Base-by-base conservation (phyloP, 2,329 filamentous ascomycete genomes). In the Cercospora sp. region DNA sequence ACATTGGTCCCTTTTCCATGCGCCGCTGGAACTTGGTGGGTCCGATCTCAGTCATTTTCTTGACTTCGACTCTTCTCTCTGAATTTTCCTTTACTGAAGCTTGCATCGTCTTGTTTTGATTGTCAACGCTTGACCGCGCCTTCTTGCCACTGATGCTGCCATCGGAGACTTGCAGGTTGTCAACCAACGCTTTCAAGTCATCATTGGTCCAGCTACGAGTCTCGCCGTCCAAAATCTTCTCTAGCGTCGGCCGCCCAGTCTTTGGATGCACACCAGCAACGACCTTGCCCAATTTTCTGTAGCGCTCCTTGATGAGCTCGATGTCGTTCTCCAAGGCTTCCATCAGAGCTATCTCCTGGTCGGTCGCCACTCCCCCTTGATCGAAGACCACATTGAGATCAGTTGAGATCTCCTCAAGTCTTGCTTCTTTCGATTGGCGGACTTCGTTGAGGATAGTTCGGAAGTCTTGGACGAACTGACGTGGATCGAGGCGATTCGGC, bases 231-330 rank as follows among this genome's bases (percentile, higher is more conserved):
- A 51, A 20, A 3, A 62, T 42, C n/a, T 30, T 42, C 36, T 45
- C 16, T 26, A 62, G 16, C n/a, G n/a, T 42, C 36, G 36, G 20
- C 9, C 42, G 36, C 8, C 60, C 23, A 30, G 60, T 48, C 40
- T 26, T n/a, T 13, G 12, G 23, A 20, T 62, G 26, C 9, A 45
- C 20, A 1, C 26, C 28, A n/a, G 20, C 60, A 18, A 18, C 18
- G 20, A 62, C 26, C 60, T 48, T 48, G n/a, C 36, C 60, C 23
- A 62, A 26, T 40, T 62, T 62, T 28, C 42, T 18, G n/a, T 62
- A 18, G n/a, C 60, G 60, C 23, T 62, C 60, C 28, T 36, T 12
- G 31, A 59, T 59, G 55, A 59, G 55, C 16, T 31, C 55, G 18
- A 59, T 59, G 55, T 59, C 55, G 23, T 45, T 13, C 20, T 61